Base-by-base conservation (phyloP, 139 green algal species). In the Diplosphaera chodatii region DNA sequence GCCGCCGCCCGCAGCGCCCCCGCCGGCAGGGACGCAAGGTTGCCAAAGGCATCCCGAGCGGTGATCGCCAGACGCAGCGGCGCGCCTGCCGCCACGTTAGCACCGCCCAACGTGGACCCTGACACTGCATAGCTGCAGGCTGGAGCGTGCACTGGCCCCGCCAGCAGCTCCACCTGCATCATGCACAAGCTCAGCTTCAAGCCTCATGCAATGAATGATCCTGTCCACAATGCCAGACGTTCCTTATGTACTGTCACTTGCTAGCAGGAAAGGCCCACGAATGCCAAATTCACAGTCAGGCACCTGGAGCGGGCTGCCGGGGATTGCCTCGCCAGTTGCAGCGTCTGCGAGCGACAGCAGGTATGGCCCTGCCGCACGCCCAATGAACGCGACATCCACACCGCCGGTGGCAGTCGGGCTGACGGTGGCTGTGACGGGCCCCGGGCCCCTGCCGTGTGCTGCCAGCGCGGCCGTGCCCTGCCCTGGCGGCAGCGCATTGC, bases 11-110 rank as follows among this genome's bases (percentile, higher is more conserved):
- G 40, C 27, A 73, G 28, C 20, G 48, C 40, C 28, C 22, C 48
- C 10, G 40, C 41, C n/a, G 48, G 40, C 48, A 63, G n/a, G 16
- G 48, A 48, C 5, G 30, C 68, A 18, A 55, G 34, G 41, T 73
- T 73, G 27, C 68, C 41, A 30, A 55, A 73, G 48, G 27, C 40
- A 29, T 73, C 68, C 13, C 68, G 68, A 28, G 68, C 55, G 0
- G 55, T 48, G 6, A 73, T n/a, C 40, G 48, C 55, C 6, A 73
- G 48, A 48, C 30, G 30, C 27, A 73, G 34, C 22, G 48, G 34
- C 68, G 63, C 40, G 28, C 68, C 68, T 10, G 68, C 68, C 27
- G 27, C 32, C 41, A 73, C 55, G n/a, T 18, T 37, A 13, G 68
- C 40, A 29, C 18, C 29, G n/a, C 33, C 29, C n/a, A 20, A 48